Base-by-base conservation (phyloP, 306 rosid species). In the Fagus crenata region DNA sequence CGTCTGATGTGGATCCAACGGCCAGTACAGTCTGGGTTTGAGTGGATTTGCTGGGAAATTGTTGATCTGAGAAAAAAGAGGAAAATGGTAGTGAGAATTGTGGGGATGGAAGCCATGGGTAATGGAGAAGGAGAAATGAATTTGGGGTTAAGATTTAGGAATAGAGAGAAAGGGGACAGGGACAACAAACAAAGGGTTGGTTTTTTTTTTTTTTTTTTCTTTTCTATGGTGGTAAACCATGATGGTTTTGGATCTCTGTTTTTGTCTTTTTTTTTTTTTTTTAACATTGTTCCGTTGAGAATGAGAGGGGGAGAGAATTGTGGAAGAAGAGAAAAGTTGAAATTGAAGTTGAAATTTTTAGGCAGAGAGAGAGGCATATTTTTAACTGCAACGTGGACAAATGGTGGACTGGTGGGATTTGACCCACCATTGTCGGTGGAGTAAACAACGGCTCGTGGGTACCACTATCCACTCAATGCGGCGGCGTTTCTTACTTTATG, bases 1-100 rank as follows among this genome's bases (percentile, higher is more conserved):
- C 54, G 87, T 5, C 97, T 74, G 82, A 92, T 86, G 81, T 90
- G 84, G 87, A 95, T 92, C 93, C 97, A 78, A 67, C 96, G 86
- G 64, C 80, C 68, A 18, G 49, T 49, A 72, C 93, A 95, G 6
- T 84, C 83, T 0, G 75, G 39, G 39, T 75, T 31, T 53, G 56
- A 2, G 4, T 71, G 49, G 76, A 71, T 67, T 61, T 82, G 67
- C 67, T 74, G 65, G 65, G 78, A 46, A 2, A 37, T 1, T 41
- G 31, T 22, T 0, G 59, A 69, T 5, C 56, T 28, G 67, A 75
- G 31, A 33, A 71, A 37, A n/a, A 69, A 69, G 54, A 77, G 40
- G 49, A 73, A 14, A 6, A 63, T 8, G 74, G 14, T 15, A 77
- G 54, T 3, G 37, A 75, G 4, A 41, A 67, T 39, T 55, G 59